Conservation (phyloP, 108 stramenopile genomes). For the Cyclotella cryptica region DNA sequence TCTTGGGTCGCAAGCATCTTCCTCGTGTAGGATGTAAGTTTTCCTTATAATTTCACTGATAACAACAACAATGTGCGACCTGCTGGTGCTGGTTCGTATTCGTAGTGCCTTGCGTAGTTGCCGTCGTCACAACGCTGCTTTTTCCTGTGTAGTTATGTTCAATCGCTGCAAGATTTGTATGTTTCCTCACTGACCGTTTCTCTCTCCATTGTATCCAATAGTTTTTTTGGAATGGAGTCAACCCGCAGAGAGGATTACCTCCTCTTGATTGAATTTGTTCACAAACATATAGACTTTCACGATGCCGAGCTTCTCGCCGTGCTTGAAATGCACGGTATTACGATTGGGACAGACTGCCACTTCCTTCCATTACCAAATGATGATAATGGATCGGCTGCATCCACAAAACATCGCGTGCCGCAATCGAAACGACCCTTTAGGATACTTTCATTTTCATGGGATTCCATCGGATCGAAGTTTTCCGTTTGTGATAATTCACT, state of each 20-base stretch:
- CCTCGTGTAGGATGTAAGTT: too few species aligned
- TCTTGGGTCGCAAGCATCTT: too few species aligned
- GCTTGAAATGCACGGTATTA: conserved; percentile 70
- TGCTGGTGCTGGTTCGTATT: too few species aligned
- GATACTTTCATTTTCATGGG: conserved; percentile 55
- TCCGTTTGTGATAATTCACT: conserved; percentile 20
- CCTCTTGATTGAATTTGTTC: conserved; percentile 81
- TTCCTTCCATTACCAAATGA: conserved; percentile 41
- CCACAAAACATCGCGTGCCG: conserved; percentile 19
- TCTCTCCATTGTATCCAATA: background rate
- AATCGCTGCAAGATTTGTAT: background rate
- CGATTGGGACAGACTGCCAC: conserved; percentile 55
- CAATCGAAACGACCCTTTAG: conserved; percentile 41
- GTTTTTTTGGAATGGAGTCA: background rate
- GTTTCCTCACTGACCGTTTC: background rate
- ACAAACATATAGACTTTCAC: conserved; percentile 82
- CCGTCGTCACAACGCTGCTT: too few species aligned
- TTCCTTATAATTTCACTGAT: too few species aligned
- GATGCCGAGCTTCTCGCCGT: conserved; percentile 76
- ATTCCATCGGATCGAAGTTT: conserved; percentile 42
- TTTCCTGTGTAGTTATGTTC: background rate
- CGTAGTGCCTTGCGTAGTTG: too few species aligned
- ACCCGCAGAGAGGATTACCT: conserved; percentile 48
- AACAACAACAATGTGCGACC: too few species aligned
- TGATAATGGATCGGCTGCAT: conserved; percentile 16